Percentiles rank a stretch among this genome's conserved stretches.
Evolutionary conservation across 805 yeast genomes (phyloP).

Genomic region (Brettanomyces anomalus): DNA sequence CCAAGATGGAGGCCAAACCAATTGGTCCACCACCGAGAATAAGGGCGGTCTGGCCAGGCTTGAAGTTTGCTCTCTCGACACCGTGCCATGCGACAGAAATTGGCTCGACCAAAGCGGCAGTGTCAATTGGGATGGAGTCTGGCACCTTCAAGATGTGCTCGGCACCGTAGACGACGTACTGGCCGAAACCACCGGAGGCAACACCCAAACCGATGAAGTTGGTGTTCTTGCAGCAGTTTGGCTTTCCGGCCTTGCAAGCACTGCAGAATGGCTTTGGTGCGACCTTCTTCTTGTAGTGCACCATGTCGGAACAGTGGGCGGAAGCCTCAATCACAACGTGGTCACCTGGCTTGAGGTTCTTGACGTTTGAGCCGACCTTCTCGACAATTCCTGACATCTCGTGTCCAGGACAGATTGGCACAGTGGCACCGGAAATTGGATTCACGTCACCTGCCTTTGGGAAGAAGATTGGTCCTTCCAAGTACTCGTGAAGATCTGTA

Average conservation of each 20-base stretch:
- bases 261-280: constrained; percentile 27
- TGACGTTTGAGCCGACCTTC: constrained; percentile 38
- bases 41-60: constrained; percentile 35
- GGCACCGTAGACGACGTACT: constrained; percentile 29
- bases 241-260: constrained; percentile 33
- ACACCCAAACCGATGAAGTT: constrained; percentile 43
- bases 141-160: constrained; percentile 28
- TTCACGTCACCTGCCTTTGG: constrained; percentile 22
- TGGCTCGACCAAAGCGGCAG: constrained; percentile 48
- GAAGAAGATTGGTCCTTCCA: constrained; percentile 53
- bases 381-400: constrained; percentile 22
- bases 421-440: constrained; percentile 29
- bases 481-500: constrained; percentile 49
- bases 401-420: constrained; percentile 30
- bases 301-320: constrained; percentile 36
- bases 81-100: constrained; percentile 56
- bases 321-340: constrained; percentile 58
- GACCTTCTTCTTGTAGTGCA: constrained; percentile 22
- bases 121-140: constrained; percentile 23
- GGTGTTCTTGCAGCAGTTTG: constrained; percentile 36
- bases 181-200: constrained; percentile 38
- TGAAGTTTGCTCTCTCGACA: constrained; percentile 35
- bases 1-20: constrained; percentile 50
- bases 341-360: constrained; percentile 39
- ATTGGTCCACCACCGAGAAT: constrained; percentile 58